Conservation (phyloP, 495 filamentous ascomycete genomes). For the Daldinia vernicosa region DNA sequence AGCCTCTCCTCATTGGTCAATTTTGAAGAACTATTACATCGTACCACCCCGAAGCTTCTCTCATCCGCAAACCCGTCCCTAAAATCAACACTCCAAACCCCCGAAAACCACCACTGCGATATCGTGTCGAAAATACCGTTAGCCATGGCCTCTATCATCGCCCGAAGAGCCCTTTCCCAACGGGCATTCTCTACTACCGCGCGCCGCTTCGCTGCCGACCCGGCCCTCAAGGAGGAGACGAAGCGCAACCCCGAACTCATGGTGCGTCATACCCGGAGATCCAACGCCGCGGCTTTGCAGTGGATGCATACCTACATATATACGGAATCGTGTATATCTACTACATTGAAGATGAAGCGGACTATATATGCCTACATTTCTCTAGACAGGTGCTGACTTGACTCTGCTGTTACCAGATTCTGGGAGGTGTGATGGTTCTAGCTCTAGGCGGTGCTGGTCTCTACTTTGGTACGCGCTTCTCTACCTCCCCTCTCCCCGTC, state of each 20-base stretch:
- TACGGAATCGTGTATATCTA: not conserved
- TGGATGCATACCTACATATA: not conserved
- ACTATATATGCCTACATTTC: not conserved
- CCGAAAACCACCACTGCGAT: not conserved
- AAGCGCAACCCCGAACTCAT: slow-evolving; percentile 64
- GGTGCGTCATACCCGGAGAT: slow-evolving; percentile 52
- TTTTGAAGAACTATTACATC: slow-evolving; percentile 18
- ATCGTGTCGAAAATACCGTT: slow-evolving; percentile 13
- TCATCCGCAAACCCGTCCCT: slow-evolving; percentile 9
- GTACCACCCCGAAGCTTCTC: slow-evolving; percentile 31
- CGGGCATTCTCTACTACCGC: slow-evolving; percentile 54
- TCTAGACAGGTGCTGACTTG: slow-evolving; percentile 33
- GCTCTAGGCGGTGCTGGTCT: slow-evolving; percentile 88
- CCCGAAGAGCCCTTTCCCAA: slow-evolving; percentile 52
- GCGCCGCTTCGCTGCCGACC: slow-evolving; percentile 54
- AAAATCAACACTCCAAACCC: not conserved
- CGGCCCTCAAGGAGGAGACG: slow-evolving; percentile 56
- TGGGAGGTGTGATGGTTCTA: slow-evolving; percentile 89
- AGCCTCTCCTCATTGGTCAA: slow-evolving; percentile 29
- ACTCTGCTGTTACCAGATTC: slow-evolving; percentile 65
- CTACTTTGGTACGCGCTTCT: slow-evolving; percentile 70
- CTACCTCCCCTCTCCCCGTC: slow-evolving; percentile 3
- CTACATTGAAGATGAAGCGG: not conserved
- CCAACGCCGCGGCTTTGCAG: not conserved
- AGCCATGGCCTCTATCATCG: slow-evolving; percentile 59